Conservation (phyloP, 768 basidiomycete genomes). For the Hortiboletus campestris region DNA sequence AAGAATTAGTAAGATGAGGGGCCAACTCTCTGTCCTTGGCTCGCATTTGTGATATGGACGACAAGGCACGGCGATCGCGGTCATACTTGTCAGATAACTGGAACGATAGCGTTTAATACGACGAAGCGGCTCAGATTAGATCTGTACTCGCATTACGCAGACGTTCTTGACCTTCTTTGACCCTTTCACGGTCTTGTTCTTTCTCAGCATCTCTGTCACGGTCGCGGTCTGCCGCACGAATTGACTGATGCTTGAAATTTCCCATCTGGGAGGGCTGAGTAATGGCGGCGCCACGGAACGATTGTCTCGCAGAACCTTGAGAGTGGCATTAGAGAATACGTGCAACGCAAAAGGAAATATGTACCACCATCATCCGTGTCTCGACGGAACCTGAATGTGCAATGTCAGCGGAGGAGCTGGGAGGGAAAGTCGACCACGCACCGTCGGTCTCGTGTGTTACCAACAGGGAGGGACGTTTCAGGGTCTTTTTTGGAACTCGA, state of each 20-base stretch:
- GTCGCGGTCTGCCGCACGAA: conserved; percentile 63
- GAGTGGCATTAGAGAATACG: conserved; percentile 2
- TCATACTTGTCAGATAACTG: conserved; percentile 88
- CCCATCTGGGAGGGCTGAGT: conserved; percentile 91
- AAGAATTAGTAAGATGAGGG: conserved; percentile 51
- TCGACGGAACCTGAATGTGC: conserved; percentile 59
- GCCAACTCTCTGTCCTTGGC: conserved; percentile 67
- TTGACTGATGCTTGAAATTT: conserved; percentile 86
- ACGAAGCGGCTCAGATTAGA: not conserved
- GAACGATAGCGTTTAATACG: conserved; percentile 2
- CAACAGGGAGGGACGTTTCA: conserved; percentile 51
- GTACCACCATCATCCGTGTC: conserved; percentile 74
- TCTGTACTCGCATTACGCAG: conserved; percentile 58
- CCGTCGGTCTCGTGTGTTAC: conserved; percentile 67
- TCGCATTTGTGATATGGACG: conserved; percentile 47
- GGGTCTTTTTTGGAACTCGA: conserved; percentile 55
- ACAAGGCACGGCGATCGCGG: conserved; percentile 67
- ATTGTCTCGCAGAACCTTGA: conserved; percentile 59
- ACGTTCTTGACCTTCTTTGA: conserved; percentile 76
- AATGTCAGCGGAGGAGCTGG: conserved; percentile 6
- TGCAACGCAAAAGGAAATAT: conserved; percentile 16
- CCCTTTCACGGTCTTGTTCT: conserved; percentile 56
- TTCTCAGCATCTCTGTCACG: conserved; percentile 46
- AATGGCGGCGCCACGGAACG: conserved; percentile 60
- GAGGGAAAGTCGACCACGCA: conserved; percentile 28